A percentile compares a stretch with the other conserved stretches of the same genome.
Conservation (phyloP, 2,329 filamentous ascomycete genomes). For the Sordariomycetes sp. region DNA sequence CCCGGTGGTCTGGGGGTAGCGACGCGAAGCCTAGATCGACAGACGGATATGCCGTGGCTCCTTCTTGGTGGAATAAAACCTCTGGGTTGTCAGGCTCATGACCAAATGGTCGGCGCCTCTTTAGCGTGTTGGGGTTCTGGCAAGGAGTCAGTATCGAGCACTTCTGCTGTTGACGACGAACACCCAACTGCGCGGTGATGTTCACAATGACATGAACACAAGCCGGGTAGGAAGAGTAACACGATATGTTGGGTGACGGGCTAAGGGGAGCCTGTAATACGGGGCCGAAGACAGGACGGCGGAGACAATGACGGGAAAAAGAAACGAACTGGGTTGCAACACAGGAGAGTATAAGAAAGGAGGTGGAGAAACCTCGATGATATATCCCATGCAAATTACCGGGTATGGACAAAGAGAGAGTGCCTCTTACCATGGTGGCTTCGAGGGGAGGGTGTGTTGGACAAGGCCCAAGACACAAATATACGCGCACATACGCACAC, state of each 20-base stretch:
- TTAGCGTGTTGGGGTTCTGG: slow-evolving; percentile 23
- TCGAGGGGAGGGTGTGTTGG: slow-evolving; percentile 26
- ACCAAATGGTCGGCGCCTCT: slow-evolving; percentile 32
- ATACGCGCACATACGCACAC: background rate
- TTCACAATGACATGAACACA: background rate
- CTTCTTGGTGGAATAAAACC: slow-evolving; percentile 12
- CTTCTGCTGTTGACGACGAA: background rate
- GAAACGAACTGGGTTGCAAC: slow-evolving; percentile 12
- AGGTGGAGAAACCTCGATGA: slow-evolving; percentile 23
- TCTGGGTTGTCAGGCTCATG: slow-evolving; percentile 17
- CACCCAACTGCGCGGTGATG: background rate
- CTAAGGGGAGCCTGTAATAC: slow-evolving; percentile 13
- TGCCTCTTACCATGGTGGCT: slow-evolving; percentile 38
- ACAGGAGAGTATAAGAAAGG: slow-evolving; percentile 13
- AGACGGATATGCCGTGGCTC: slow-evolving; percentile 14
- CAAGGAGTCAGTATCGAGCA: background rate
- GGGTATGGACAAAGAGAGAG: slow-evolving; percentile 21
- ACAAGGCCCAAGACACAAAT: slow-evolving; percentile 18
- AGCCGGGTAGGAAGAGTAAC: slow-evolving; percentile 9
- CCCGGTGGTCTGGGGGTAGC: slow-evolving; percentile 14
- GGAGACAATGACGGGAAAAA: slow-evolving; percentile 10
- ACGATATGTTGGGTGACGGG: slow-evolving; percentile 10
- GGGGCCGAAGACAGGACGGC: background rate
- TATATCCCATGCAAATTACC: slow-evolving; percentile 35
- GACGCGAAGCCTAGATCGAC: slow-evolving; percentile 12